Conservation (phyloP, 352 stramenopile genomes). For the Hyaloperonospora arabidopsidis region DNA sequence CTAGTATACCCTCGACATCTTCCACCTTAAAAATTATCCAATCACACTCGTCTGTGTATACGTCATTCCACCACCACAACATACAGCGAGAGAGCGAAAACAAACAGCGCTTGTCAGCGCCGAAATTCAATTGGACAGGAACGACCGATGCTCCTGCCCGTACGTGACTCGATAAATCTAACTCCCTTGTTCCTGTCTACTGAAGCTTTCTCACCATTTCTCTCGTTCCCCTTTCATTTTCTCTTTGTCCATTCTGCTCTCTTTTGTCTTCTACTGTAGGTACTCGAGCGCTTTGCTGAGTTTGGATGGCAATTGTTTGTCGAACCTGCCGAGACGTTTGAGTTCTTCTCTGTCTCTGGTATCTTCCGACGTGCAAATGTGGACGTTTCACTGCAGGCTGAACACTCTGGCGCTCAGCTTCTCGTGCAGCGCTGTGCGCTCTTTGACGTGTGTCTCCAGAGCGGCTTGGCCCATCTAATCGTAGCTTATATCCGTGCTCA, state of each 20-base stretch:
- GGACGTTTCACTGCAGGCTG: constrained; percentile 41
- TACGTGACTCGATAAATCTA: constrained; percentile 8
- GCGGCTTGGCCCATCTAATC: constrained; percentile 61
- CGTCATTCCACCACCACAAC: not conserved
- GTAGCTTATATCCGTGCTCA: constrained; percentile 63
- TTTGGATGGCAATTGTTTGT: constrained; percentile 72
- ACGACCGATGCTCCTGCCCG: constrained; percentile 39
- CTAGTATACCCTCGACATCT: not conserved
- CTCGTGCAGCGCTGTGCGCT: constrained; percentile 66
- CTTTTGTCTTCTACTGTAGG: no score
- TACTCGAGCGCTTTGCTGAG: constrained; percentile 74
- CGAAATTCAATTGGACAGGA: constrained; percentile 20
- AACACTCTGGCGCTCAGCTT: constrained; percentile 22
- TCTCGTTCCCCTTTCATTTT: not conserved
- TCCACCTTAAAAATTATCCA: not conserved
- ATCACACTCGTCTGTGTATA: not conserved
- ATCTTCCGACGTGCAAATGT: constrained; percentile 62
- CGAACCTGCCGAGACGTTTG: constrained; percentile 74
- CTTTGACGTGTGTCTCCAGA: constrained; percentile 66
- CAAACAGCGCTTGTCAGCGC: no score
- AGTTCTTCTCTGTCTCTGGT: constrained; percentile 76
- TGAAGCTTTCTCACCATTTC: not conserved
- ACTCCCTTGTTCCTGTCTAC: not conserved
- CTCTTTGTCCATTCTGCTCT: constrained; percentile 1
- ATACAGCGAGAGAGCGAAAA: no score